Evolutionary conservation across 345 rosid genomes (phyloP), one percentile per base, ranked within the genome.

Genomic region (Lumnitzera littorea): DNA sequence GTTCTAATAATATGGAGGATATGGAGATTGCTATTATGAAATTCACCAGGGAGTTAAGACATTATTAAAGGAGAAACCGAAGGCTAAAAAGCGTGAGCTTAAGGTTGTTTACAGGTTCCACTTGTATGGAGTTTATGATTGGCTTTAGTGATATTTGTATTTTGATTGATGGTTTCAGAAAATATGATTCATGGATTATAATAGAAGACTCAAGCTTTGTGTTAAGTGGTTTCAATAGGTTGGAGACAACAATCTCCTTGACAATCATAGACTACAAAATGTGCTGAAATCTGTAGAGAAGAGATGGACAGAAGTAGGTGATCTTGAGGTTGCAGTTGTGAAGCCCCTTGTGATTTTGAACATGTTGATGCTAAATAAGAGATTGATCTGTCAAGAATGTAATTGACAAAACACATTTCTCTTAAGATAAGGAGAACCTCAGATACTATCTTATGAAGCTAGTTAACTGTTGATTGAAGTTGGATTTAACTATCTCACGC

Each of bases 41-140:
- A 49, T 91, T 84, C 57, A 76, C 97, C 0, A 91, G 80, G 69
- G 99, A 91, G 82, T 85, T 2, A 77, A 84, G 58, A 86, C 89
- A 3, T 72, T 94, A 76, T 73, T 88, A 62, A 88, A 64, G 25
- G 97, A 84, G 77, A 84, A 69, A 79, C 77, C 75, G 0, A 94
- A 83, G 76, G 74, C 79, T 24, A 86, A 78, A 54, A 88, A 83
- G 66, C 82, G 78, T 63, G 99, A 94, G 59, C 79, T 76, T 55
- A 94, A 86, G 97, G 97, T 94, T 65, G 43, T 36, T 9, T 4
- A 9, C 43, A 36, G 1, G 31, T 36, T 36, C 11, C 3, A 6
- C 43, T 36, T 36, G 10, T 5, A 36, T 7, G 10, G 43, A 36
- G 7, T 36, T 5, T 36, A 36, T 9, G 31, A 27, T 36, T 36